Evolutionary conservation across 2,329 filamentous ascomycete species (phyloP), one percentile per base, ranked within the genome.

Genomic region (Pseudovirgaria hyperparasitica): DNA sequence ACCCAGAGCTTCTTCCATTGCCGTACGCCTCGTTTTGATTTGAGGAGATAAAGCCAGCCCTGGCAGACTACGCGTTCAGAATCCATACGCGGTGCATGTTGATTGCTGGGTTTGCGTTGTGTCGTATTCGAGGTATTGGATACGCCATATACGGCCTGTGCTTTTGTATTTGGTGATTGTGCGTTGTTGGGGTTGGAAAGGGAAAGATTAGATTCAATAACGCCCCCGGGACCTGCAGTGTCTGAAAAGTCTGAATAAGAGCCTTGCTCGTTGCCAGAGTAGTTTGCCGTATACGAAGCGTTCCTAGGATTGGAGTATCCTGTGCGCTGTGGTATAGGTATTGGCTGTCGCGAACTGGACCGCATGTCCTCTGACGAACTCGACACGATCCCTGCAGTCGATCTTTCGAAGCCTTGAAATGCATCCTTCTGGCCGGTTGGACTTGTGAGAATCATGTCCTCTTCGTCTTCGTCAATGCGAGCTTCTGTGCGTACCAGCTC

Each of bases 1-100:
- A 79, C 80, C 90, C 90, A 96, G 32, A 85, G 68, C 42, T 84
- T 78, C 62, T 93, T 94, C 90, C 90, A 98, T 45, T 92, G 81
- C 24, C 80, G 75, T 29, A 98, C 72, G 6, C 85, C 84, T 13
- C 77, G 68, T 44, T 84, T 86, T 35, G 76, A 81, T 42, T 82
- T 84, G 30, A 94, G 69, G 35, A 84, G 74, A 52, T 82, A 80
- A 17, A 96, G 70, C 66, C 84, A 86, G 27, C 87, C 86, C 48
- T 96, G 85, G 69, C 82, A 93, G 23, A 96, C 70, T n/a, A 96
- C 78, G 15, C 86, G 77, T 50, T 93, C 86, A 1, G 78, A 75
- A 36, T 90, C 82, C n/a, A n/a, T n/a, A n/a, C n/a, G 4, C 16
- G 20, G 10, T 16, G 23, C n/a, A 24, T 29, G 16, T 9, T 9